Percentiles rank a stretch among this genome's conserved stretches.
Evolutionary conservation across 257 asterid genomes (phyloP).

Genomic region (Primulina tabacum): DNA sequence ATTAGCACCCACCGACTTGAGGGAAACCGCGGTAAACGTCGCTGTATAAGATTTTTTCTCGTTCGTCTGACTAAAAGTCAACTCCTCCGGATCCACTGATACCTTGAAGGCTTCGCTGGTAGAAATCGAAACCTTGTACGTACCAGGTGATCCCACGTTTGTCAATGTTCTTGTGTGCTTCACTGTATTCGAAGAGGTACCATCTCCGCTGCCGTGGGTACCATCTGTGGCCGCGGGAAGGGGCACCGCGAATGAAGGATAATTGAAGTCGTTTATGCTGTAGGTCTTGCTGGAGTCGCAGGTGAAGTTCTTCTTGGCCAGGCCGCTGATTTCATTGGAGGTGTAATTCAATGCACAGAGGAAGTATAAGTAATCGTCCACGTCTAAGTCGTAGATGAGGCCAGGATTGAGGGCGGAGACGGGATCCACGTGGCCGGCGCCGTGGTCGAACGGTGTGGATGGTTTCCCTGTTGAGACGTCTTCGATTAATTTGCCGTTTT

Average conservation of each 20-base stretch:
- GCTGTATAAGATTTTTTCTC: conserved; percentile 75
- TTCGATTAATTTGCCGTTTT: conserved; percentile 45
- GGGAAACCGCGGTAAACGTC: conserved; percentile 41
- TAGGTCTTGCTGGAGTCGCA: conserved; percentile 49
- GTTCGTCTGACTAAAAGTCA: conserved; percentile 44
- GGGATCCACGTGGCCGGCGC: conserved; percentile 93
- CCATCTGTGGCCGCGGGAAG: conserved; percentile 32
- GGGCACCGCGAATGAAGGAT: conserved; percentile 77
- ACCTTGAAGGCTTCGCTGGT: conserved; percentile 45
- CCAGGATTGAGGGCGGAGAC: conserved; percentile 80
- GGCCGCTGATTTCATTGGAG: conserved; percentile 47
- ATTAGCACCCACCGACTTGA: conserved; percentile 53
- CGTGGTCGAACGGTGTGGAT: conserved; percentile 77
- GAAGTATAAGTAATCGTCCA: conserved; percentile 54
- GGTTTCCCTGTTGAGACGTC: conserved; percentile 75
- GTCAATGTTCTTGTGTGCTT: conserved; percentile 72
- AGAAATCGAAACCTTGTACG: conserved; percentile 60
- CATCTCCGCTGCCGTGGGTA: conserved; percentile 20
- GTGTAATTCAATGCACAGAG: conserved; percentile 78
- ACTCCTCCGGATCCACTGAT: conserved; percentile 49
- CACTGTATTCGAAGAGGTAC: conserved; percentile 32
- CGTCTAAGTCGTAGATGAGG: conserved; percentile 61
- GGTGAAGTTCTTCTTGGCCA: conserved; percentile 62
- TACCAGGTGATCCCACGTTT: conserved; percentile 68
- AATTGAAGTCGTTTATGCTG: conserved; percentile 70